Evolutionary conservation across 768 basidiomycete species (phyloP).

Genomic region (Boletus insuetus): DNA sequence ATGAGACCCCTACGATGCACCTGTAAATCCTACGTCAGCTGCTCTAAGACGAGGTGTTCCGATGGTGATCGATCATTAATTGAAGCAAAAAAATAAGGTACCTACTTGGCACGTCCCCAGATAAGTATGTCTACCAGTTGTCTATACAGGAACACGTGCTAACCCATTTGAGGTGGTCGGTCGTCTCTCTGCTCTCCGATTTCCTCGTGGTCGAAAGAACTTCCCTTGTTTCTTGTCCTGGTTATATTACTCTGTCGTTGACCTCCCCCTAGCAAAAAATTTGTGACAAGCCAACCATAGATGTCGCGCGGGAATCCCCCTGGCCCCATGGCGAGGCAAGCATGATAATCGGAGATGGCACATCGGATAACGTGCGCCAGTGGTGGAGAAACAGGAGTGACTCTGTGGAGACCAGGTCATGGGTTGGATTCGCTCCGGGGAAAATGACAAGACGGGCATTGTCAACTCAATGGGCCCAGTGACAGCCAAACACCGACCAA

Average conservation of each 20-base stretch:
- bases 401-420: background rate
- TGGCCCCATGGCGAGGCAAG: background rate
- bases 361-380: background rate
- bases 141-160: conserved; percentile 5
- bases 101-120: background rate
- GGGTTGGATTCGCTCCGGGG: background rate
- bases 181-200: conserved; percentile 3
- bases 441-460: background rate
- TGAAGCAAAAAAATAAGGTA: no score
- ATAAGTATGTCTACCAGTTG: background rate
- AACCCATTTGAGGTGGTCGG: background rate
- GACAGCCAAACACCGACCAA: background rate
- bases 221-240: background rate
- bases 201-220: background rate
- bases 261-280: background rate
- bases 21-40: no score
- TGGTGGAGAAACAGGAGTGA: background rate
- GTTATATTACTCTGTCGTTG: background rate
- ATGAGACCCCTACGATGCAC: background rate
- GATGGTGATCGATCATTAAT: background rate
- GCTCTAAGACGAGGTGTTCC: no score
- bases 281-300: background rate
- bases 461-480: background rate
- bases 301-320: background rate
- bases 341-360: background rate